phyloP scores from a whole-genome alignment of 73 alveolate genomes.

The Paramecium tetraurelia region DNA sequence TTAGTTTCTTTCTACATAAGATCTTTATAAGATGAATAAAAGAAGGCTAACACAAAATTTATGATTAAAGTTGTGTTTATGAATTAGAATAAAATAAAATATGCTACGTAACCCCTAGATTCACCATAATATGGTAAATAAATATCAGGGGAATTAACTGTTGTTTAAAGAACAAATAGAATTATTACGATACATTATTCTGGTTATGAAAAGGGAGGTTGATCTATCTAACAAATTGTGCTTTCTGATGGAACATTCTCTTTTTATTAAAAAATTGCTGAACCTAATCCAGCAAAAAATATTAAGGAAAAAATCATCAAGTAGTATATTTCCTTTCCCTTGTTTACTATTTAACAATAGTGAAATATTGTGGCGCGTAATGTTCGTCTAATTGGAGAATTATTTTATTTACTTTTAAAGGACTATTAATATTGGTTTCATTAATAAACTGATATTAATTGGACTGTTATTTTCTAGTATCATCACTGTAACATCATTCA shows the following conservation, averaged over 20 bases:
- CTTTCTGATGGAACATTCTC: too few relatives aligned
- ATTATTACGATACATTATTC: background rate
- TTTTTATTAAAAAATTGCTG: background rate
- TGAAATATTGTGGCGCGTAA: background rate
- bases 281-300: constrained; percentile 4
- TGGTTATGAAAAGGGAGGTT: background rate
- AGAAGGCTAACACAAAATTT: background rate
- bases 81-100: background rate
- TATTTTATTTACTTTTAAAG: background rate
- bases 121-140: background rate
- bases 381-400: background rate
- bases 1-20: background rate
- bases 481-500: background rate
- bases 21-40: background rate
- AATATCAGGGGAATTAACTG: constrained; percentile 33
- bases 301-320: background rate
- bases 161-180: background rate
- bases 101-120: background rate
- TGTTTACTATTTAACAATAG: background rate
- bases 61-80: background rate
- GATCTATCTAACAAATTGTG: background rate
- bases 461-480: background rate
- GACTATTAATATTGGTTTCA: background rate
- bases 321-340: constrained; percentile 16
- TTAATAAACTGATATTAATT: background rate